Evolutionary conservation across 139 green algal genomes (phyloP).

Genomic region (Zygnema circumcarinatum): DNA sequence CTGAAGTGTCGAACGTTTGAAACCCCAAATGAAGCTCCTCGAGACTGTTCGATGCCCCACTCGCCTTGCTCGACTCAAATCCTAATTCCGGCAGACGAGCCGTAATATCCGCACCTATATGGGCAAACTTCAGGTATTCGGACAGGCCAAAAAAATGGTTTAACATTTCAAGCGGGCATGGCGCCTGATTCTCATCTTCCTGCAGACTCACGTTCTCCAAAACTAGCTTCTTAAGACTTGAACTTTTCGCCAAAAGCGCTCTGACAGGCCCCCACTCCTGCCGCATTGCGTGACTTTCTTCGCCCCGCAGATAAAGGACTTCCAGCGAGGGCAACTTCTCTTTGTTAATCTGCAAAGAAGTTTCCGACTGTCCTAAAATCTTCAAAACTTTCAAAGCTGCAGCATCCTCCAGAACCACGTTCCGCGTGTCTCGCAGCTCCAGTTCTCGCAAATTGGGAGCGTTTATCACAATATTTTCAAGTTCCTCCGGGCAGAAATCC

Average conservation of each 20-base stretch:
- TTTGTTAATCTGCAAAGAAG: background rate
- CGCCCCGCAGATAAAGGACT: background rate
- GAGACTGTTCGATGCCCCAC: background rate
- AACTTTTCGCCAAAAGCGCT: background rate
- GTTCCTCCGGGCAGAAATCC: background rate
- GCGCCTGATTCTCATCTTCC: background rate
- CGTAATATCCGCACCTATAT: background rate
- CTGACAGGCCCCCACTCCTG: background rate
- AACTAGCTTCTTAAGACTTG: background rate
- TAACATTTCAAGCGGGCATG: background rate
- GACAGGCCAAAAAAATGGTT: background rate
- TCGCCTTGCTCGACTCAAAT: background rate
- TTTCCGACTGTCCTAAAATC: background rate
- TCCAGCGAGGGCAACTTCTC: background rate
- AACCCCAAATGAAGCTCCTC: background rate
- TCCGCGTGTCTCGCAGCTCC: background rate
- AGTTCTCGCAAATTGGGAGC: background rate
- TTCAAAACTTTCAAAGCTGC: background rate
- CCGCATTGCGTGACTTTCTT: background rate
- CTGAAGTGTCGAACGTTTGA: background rate
- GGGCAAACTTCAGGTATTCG: background rate
- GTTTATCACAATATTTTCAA: background rate
- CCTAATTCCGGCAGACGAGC: background rate
- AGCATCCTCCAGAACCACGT: background rate
- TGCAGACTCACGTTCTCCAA: background rate